Evolutionary conservation across 2,329 filamentous ascomycete species (phyloP).

Genomic region (Penicillium sp.): DNA sequence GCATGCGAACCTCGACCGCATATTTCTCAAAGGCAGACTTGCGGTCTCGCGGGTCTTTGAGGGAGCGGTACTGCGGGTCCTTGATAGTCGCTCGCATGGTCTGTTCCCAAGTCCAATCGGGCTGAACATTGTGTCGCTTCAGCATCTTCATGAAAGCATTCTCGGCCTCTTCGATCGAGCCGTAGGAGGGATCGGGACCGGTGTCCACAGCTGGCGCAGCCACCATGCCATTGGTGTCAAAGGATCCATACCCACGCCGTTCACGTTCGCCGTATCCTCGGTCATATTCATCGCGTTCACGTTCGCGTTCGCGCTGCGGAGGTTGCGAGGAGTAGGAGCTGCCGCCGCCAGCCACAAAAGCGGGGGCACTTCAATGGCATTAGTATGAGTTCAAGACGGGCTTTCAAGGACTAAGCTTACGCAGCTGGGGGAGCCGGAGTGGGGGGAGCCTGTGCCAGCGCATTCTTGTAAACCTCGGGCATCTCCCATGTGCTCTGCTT

Average conservation of each 20-base stretch:
- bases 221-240: conserved; percentile 42
- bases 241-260: conserved; percentile 47
- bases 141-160: conserved; percentile 89
- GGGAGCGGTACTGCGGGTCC: conserved; percentile 86
- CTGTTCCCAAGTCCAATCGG: conserved; percentile 92
- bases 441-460: conserved; percentile 59
- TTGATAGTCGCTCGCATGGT: conserved; percentile 81
- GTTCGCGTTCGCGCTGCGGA: conserved; percentile 48
- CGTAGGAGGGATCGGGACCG: conserved; percentile 70
- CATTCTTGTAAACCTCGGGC: conserved; percentile 76
- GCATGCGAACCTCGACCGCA: conserved; percentile 79
- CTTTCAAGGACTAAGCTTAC: conserved; percentile 36
- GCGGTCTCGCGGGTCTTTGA: conserved; percentile 88
- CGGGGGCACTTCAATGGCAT: conserved; percentile 45
- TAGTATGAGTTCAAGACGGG: conserved; percentile 24
- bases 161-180: conserved; percentile 81
- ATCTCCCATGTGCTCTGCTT: conserved; percentile 94
- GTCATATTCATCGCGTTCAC: conserved; percentile 35
- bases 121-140: conserved; percentile 77
- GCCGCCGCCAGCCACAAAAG: conserved; percentile 63
- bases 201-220: conserved; percentile 39
- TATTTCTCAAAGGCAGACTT: conserved; percentile 94
- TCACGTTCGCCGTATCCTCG: conserved; percentile 34
- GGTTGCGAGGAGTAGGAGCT: conserved; percentile 43
- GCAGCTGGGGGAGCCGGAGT: conserved; percentile 45